Evolutionary conservation across 352 stramenopile genomes (phyloP).

Genomic region (Globisporangium viniferum): DNA sequence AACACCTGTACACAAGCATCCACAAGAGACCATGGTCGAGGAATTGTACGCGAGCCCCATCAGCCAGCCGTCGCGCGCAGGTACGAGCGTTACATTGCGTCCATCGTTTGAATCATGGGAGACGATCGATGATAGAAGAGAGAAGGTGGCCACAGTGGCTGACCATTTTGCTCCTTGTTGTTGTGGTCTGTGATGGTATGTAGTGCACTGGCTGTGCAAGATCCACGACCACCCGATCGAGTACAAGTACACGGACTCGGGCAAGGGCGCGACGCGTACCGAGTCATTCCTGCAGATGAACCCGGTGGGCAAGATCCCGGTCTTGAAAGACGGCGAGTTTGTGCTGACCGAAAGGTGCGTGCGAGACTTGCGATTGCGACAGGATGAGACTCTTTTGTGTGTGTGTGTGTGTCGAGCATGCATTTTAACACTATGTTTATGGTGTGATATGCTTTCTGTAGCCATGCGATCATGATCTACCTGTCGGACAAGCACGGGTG

Average conservation of each 20-base stretch:
- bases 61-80: constrained; percentile 61
- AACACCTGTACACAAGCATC: background rate
- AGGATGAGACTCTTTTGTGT: background rate
- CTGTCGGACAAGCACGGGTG: constrained; percentile 66
- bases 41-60: constrained; percentile 55
- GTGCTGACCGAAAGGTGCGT: constrained; percentile 57
- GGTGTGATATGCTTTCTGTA: constrained; percentile 17
- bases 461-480: constrained; percentile 77
- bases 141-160: too few species aligned
- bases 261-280: constrained; percentile 50
- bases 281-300: constrained; percentile 52
- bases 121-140: too few species aligned
- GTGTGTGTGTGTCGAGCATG: background rate
- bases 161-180: too few species aligned
- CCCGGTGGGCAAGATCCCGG: constrained; percentile 65
- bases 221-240: constrained; percentile 57
- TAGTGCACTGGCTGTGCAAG: constrained; percentile 68
- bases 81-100: constrained; percentile 17
- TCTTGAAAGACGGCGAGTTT: constrained; percentile 67
- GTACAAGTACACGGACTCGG: constrained; percentile 51
- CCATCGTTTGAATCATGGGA: background rate
- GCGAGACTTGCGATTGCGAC: background rate
- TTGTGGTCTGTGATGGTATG: too few species aligned
- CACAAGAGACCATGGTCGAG: constrained; percentile 29
- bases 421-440: background rate